Evolutionary conservation across 257 asterid species (phyloP), one percentile per base, ranked within the genome.

Genomic region (Cynanchum wilfordii): DNA sequence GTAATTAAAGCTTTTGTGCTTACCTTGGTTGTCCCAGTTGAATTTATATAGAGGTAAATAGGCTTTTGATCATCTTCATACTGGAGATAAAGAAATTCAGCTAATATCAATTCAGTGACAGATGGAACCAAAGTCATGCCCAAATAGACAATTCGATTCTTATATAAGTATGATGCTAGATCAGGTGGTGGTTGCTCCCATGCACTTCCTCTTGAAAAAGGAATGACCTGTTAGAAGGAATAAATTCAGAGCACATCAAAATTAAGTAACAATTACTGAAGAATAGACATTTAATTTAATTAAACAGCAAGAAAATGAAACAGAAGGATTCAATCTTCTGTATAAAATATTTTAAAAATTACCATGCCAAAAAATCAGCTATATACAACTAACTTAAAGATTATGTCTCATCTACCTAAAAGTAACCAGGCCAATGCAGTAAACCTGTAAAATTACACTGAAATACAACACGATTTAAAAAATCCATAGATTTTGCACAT

Each of bases 111-210:
- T 83, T 95, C 98, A n/a, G 97, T 90, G 79, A 95, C 99, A 42
- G 96, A 85, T 71, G 99, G 96, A 84, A 90, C 94, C 45, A 95
- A 80, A 79, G 97, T 79, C 97, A 88, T 89, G 50, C 99, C 99
- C 93, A 94, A 78, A 86, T 92, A 95, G 71, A 95, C 97, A 55
- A 95, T 92, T 65, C 99, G 90, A 71, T 92, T 86, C 84, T 84
- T 84, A 81, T 79, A 92, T 78, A 92, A 80, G 87, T 89, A 90
- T 20, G 98, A 92, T 25, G 97, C 96, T 70, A 95, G 86, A 87
- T 95, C 99, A 72, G 99, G 98, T 11, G 99, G 98, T 81, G 98
- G 93, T 71, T 89, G 95, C 86, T 92, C 93, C 89, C 89, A 87
- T 60, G 93, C 97, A 75, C 86, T 89, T 78, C 97, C 97, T 81